Conservation (phyloP, 2,329 filamentous ascomycete genomes). For the Neoascochyta sp. region DNA sequence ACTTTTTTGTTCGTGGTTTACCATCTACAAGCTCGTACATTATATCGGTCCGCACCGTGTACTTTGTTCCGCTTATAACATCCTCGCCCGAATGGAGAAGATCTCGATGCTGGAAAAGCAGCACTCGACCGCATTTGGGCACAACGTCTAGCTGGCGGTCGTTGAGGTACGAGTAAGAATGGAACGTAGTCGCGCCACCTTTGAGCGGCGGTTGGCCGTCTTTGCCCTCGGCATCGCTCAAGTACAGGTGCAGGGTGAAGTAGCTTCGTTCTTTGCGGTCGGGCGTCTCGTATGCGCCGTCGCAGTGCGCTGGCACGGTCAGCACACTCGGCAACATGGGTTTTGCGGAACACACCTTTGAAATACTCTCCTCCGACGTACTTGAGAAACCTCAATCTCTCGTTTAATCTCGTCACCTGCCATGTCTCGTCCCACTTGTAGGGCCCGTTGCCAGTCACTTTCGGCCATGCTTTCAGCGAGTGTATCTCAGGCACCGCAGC, state of each 20-base stretch:
- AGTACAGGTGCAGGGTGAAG: conserved; percentile 56
- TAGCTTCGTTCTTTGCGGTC: conserved; percentile 51
- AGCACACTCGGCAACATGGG: conserved; percentile 3
- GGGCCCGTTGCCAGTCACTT: conserved; percentile 47
- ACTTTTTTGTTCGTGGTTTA: too few species aligned
- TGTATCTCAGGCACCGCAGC: conserved; percentile 49
- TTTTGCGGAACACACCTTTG: conserved; percentile 38
- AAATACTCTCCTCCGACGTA: conserved; percentile 73
- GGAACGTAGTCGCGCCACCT: conserved; percentile 56
- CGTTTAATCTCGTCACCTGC: conserved; percentile 56
- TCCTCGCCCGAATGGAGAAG: conserved; percentile 55
- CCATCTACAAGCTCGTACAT: too few species aligned
- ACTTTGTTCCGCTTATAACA: conserved; percentile 52
- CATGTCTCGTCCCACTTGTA: conserved; percentile 44
- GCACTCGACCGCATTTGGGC: conserved; percentile 50
- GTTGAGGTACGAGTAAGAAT: too few species aligned
- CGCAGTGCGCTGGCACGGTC: conserved; percentile 56
- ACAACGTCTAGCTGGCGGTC: conserved; percentile 42
- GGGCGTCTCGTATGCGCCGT: conserved; percentile 60
- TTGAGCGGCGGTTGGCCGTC: conserved; percentile 36
- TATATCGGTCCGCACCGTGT: conserved; percentile 55
- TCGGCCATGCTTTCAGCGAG: conserved; percentile 35
- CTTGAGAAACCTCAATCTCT: conserved; percentile 70
- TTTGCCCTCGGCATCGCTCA: conserved; percentile 44
- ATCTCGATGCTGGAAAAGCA: conserved; percentile 55